Percentiles rank a stretch among this genome's conserved stretches.
These are phyloP conservation scores for Mucor sp. DNA, from an alignment of 371 early-diverging fungal genomes.

Conservation along the genomic window DNA sequence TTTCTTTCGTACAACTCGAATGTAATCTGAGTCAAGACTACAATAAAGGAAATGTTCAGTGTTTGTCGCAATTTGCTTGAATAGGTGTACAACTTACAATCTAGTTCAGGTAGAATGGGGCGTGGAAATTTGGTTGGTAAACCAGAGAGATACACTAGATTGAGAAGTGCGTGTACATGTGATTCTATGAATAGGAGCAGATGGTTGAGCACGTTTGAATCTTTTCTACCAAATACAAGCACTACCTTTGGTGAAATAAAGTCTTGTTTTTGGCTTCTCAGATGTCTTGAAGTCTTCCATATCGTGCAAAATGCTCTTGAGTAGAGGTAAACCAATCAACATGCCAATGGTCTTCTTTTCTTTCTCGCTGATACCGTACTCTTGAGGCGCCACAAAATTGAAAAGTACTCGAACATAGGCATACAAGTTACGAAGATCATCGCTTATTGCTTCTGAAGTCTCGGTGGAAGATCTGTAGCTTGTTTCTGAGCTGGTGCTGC, in stretches of 20 bases:
- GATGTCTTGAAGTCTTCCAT: constrained; percentile 63
- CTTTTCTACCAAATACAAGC: not conserved
- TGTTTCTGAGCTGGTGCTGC: not conserved
- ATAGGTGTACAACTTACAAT: constrained; percentile 64
- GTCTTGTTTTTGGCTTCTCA: constrained; percentile 69
- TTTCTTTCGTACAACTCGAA: constrained; percentile 95
- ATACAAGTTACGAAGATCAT: constrained; percentile 68
- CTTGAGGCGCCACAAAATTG: constrained; percentile 92
- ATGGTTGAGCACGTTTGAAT: not conserved
- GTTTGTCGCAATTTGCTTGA: not conserved
- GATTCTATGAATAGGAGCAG: constrained; percentile 66
- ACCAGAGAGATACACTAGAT: constrained; percentile 85
- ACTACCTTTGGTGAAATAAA: constrained; percentile 94
- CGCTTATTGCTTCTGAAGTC: not conserved
- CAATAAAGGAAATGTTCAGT: not conserved
- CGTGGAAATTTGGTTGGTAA: constrained; percentile 75
- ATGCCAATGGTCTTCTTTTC: constrained; percentile 92
- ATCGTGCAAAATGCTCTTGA: constrained; percentile 79
- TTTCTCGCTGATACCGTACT: constrained; percentile 84
- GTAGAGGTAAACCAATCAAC: constrained; percentile 74
- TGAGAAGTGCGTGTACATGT: constrained; percentile 88
- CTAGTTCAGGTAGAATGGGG: constrained; percentile 83
- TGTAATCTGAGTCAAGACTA: constrained; percentile 93
- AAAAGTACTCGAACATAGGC: constrained; percentile 81
- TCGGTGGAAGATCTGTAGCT: not conserved